Evolutionary conservation across 805 yeast species (phyloP).

Genomic region (Candida silvicultrix): DNA sequence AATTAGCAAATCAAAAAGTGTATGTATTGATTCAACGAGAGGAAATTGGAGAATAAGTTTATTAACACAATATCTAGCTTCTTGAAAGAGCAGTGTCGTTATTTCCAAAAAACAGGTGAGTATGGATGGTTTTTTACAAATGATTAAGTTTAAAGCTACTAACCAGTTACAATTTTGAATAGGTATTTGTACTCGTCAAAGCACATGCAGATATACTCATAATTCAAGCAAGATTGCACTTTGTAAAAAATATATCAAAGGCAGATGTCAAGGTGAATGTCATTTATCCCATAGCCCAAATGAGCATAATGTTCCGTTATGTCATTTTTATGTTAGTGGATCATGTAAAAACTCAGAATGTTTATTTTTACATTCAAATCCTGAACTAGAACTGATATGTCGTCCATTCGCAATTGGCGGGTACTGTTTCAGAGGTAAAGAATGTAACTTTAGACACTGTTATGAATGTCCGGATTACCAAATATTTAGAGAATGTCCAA

Average conservation of each 20-base stretch:
- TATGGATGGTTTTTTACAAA: neutral
- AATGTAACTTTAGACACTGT: constrained; percentile 51
- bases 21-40: neutral
- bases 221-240: constrained; percentile 42
- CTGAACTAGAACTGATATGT: constrained; percentile 42
- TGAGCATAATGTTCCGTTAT: constrained; percentile 56
- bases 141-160: neutral
- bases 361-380: constrained; percentile 43
- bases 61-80: constrained; percentile 2
- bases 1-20: constrained; percentile 11
- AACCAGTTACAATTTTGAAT: constrained; percentile 2
- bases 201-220: constrained; percentile 49
- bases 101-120: constrained; percentile 20
- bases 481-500: constrained; percentile 51
- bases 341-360: constrained; percentile 44
- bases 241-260: constrained; percentile 44
- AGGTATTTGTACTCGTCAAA: constrained; percentile 50
- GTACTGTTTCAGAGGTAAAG: constrained; percentile 55
- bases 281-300: constrained; percentile 48
- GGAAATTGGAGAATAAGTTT: neutral
- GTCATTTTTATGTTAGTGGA: constrained; percentile 44
- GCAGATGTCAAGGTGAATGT: constrained; percentile 47
- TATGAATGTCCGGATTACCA: constrained; percentile 69
- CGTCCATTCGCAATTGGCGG: constrained; percentile 64
- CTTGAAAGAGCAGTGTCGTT: constrained; percentile 22